These are phyloP conservation scores for Dissophora ornata DNA, from an alignment of 192 early-diverging fungal genomes.

Conservation along the genomic window DNA sequence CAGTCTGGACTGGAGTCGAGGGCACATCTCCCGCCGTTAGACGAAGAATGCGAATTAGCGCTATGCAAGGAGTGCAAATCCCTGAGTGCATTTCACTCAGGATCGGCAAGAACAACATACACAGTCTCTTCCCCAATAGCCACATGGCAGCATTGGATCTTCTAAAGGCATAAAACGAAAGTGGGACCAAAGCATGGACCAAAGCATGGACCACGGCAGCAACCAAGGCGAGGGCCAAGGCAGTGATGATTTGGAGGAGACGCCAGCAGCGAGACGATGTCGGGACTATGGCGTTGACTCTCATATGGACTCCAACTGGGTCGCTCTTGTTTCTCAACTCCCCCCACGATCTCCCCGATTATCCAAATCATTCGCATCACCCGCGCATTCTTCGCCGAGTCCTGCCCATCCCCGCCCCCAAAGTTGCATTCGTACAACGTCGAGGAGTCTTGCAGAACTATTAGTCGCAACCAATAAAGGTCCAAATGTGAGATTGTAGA, in stretches of 20 bases:
- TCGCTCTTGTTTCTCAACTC: slow-evolving; percentile 1
- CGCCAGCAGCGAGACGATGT: slow-evolving; percentile 15
- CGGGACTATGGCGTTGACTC: background rate
- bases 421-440: too few species aligned
- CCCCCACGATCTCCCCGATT: too few species aligned
- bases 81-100: slow-evolving; percentile 6
- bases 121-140: slow-evolving; percentile 9
- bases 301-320: slow-evolving; percentile 8
- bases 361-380: too few species aligned
- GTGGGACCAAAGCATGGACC: background rate
- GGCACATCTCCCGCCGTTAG: slow-evolving; percentile 10
- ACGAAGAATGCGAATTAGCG: slow-evolving; percentile 2
- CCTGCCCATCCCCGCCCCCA: too few species aligned
- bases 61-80: background rate
- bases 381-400: too few species aligned
- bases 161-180: slow-evolving; percentile 4
- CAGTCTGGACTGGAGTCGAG: slow-evolving; percentile 3
- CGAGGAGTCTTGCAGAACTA: too few species aligned
- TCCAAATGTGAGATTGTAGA: too few species aligned
- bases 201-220: too few species aligned
- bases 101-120: slow-evolving; percentile 27
- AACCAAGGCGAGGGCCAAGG: slow-evolving; percentile 7
- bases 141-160: slow-evolving; percentile 24
- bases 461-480: too few species aligned
- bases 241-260: slow-evolving; percentile 10